Conservation (phyloP, 2,329 filamentous ascomycete species). For the Ophiostoma angusticollis region DNA sequence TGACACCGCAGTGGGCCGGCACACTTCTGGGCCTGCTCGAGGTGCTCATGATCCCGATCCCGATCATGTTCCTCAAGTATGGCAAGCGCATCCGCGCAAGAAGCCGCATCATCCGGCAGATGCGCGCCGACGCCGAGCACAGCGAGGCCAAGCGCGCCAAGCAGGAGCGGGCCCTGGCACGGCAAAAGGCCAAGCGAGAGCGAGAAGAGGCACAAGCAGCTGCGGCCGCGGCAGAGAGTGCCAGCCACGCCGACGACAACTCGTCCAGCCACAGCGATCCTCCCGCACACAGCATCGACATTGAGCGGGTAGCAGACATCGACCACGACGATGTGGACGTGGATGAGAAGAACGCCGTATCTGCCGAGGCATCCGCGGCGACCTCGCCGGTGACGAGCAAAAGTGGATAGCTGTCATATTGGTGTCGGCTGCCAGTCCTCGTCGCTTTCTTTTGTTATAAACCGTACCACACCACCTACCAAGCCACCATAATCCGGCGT, state of each 20-base stretch:
- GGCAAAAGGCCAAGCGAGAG: constrained; percentile 7
- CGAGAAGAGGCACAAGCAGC: background rate
- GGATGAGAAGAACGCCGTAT: background rate
- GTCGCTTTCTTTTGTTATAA: too few species aligned
- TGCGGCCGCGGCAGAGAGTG: background rate
- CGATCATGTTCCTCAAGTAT: constrained; percentile 55
- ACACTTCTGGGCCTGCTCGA: constrained; percentile 59
- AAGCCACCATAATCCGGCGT: too few species aligned
- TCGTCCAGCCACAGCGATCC: background rate
- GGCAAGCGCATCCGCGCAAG: constrained; percentile 34
- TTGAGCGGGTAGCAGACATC: constrained; percentile 5
- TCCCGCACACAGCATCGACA: constrained; percentile 6
- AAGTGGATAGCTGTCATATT: too few species aligned
- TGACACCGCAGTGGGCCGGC: constrained; percentile 63
- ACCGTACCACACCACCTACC: too few species aligned
- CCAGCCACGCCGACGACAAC: background rate
- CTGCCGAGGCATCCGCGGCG: background rate
- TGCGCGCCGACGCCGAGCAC: constrained; percentile 28
- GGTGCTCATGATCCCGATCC: constrained; percentile 59
- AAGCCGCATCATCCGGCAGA: constrained; percentile 31
- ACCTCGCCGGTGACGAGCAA: background rate
- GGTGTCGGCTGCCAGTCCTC: too few species aligned
- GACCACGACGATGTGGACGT: background rate
- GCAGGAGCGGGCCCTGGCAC: constrained; percentile 12
- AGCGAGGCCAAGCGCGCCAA: constrained; percentile 16